These are phyloP conservation scores for Paecilomyces sp. DNA, from an alignment of 2,329 filamentous ascomycete genomes.

Conservation along the genomic window DNA sequence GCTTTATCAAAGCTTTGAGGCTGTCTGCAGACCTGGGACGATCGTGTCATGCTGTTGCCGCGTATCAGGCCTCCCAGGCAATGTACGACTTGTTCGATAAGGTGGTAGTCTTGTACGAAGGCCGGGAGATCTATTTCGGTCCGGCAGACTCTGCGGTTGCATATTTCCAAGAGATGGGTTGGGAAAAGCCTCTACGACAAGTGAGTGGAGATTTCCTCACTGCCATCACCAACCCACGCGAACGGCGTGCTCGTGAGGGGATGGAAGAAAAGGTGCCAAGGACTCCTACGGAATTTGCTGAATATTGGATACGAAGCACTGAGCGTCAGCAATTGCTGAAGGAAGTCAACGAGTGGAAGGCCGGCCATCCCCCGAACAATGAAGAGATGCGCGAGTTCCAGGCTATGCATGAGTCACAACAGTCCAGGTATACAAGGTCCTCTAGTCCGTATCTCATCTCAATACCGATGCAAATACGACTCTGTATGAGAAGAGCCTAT, in stretches of 20 bases:
- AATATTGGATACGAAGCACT: conserved; percentile 48
- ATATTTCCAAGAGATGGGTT: conserved; percentile 66
- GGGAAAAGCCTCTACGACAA: conserved; percentile 60
- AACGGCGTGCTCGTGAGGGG: conserved; percentile 51
- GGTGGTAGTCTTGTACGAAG: conserved; percentile 65
- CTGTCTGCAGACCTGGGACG: conserved; percentile 44
- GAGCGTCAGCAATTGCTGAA: conserved; percentile 36
- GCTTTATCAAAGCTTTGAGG: conserved; percentile 48
- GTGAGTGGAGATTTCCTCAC: conserved; percentile 69
- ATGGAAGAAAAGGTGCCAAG: conserved; percentile 59
- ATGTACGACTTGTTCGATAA: conserved; percentile 62
- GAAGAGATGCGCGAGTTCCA: not conserved
- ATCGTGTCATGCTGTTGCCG: conserved; percentile 47
- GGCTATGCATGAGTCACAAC: not conserved
- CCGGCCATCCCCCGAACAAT: conserved; percentile 17
- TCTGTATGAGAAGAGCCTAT: conserved; percentile 78
- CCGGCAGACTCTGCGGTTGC: conserved; percentile 51
- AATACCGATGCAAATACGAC: conserved; percentile 63
- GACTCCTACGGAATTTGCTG: conserved; percentile 62
- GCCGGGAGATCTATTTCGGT: conserved; percentile 71
- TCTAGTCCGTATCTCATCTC: conserved; percentile 80
- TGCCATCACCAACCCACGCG: conserved; percentile 58
- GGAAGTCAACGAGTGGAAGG: conserved; percentile 39
- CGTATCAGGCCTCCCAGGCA: conserved; percentile 46
- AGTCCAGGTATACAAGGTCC: conserved; percentile 55